These are phyloP conservation scores for Pleomassaria siparia DNA, from an alignment of 2,329 filamentous ascomycete species.

Conservation along the genomic window DNA sequence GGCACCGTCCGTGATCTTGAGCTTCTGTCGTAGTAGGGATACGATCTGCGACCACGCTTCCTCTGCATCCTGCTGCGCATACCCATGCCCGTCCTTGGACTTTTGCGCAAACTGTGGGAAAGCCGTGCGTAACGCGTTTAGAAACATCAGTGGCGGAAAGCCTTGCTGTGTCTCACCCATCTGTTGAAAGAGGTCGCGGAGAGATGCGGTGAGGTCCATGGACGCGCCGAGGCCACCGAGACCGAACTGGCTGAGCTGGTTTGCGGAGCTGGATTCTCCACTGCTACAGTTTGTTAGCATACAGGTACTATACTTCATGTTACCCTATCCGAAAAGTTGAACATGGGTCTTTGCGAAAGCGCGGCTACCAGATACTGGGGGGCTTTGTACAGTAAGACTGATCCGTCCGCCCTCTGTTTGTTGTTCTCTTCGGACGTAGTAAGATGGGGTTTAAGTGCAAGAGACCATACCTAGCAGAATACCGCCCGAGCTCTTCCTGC, in stretches of 20 bases:
- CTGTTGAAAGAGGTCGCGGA: conserved; percentile 81
- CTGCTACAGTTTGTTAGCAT: conserved; percentile 24
- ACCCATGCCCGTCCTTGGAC: conserved; percentile 78
- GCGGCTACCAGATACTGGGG: too few species aligned
- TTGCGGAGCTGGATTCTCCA: conserved; percentile 35
- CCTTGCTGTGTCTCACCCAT: conserved; percentile 88
- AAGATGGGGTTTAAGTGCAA: not conserved
- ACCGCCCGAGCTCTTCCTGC: conserved; percentile 72
- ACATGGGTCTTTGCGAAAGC: too few species aligned
- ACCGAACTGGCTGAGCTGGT: conserved; percentile 52
- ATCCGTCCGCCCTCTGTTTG: too few species aligned
- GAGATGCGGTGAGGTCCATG: conserved; percentile 72
- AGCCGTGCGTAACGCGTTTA: conserved; percentile 73
- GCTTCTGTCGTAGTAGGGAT: conserved; percentile 74
- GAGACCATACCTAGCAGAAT: conserved; percentile 47
- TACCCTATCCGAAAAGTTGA: too few species aligned
- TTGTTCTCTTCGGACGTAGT: not conserved
- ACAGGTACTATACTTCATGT: too few species aligned
- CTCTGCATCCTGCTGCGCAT: conserved; percentile 97
- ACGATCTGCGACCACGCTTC: conserved; percentile 98
- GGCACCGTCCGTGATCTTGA: conserved; percentile 63
- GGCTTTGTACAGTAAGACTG: too few species aligned
- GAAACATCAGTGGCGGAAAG: conserved; percentile 80
- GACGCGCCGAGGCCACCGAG: conserved; percentile 61
- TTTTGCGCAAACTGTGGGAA: conserved; percentile 95